Evolutionary conservation across 345 rosid species (phyloP).

Genomic region (Eucalyptus curtisii): DNA sequence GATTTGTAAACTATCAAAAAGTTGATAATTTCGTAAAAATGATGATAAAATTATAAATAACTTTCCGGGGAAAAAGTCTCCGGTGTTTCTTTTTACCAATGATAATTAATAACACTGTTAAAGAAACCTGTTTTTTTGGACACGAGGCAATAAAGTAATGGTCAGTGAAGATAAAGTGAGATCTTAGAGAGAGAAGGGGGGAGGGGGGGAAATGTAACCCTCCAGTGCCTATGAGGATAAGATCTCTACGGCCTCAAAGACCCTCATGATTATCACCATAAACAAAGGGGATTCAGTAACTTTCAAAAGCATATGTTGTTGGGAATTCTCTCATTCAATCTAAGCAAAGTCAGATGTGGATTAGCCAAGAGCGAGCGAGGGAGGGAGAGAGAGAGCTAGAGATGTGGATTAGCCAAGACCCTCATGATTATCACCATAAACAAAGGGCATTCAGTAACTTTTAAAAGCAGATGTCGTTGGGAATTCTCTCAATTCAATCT

Average conservation of each 20-base stretch:
- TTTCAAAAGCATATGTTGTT: neutral
- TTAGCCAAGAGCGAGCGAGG: neutral
- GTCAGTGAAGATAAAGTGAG: neutral
- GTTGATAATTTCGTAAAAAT: neutral
- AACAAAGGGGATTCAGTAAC: neutral
- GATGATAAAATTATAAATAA: neutral
- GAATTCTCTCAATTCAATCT: neutral
- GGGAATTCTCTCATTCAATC: neutral
- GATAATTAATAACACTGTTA: neutral
- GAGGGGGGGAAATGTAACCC: no score
- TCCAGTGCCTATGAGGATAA: neutral
- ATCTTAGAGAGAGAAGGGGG: neutral
- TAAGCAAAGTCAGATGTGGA: neutral
- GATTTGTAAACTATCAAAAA: neutral
- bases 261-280: neutral
- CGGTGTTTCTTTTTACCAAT: neutral
- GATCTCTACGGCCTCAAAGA: neutral
- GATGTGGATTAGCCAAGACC: neutral
- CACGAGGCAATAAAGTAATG: neutral
- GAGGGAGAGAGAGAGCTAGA: neutral
- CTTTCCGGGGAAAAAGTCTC: neutral
- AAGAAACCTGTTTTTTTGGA: neutral
- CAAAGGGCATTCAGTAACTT: neutral
- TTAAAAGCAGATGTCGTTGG: neutral
- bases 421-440: neutral